Percentiles rank a stretch among this genome's conserved stretches.
Conservation (phyloP, 345 rosid species). For the Heritiera fomes region DNA sequence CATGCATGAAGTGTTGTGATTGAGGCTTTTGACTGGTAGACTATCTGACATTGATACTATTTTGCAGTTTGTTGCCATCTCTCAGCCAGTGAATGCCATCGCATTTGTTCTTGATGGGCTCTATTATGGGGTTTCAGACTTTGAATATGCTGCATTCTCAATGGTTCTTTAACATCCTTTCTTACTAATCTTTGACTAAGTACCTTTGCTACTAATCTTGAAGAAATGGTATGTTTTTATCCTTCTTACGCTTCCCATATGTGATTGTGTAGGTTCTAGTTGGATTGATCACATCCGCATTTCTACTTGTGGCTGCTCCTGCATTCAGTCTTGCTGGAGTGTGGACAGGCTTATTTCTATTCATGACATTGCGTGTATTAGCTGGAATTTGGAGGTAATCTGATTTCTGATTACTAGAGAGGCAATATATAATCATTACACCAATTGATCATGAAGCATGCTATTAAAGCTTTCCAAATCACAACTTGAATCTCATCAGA, state of each 20-base stretch:
- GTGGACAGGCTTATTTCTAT: constrained; percentile 88
- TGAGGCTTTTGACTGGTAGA: neutral
- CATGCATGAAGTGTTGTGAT: neutral
- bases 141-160: constrained; percentile 83
- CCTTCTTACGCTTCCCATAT: constrained; percentile 21
- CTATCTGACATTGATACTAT: neutral
- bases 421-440: neutral
- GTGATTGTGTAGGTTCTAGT: constrained; percentile 52
- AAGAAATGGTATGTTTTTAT: neutral
- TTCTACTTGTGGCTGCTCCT: constrained; percentile 70
- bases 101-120: constrained; percentile 95
- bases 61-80: constrained; percentile 88
- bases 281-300: constrained; percentile 60
- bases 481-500: neutral
- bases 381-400: constrained; percentile 92
- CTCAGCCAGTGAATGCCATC: constrained; percentile 89
- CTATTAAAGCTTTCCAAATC: neutral
- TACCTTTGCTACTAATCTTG: neutral
- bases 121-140: constrained; percentile 92
- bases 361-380: constrained; percentile 80
- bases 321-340: constrained; percentile 72
- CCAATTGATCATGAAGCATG: neutral
- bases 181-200: neutral
- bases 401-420: neutral
- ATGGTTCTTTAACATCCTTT: constrained; percentile 53